A percentile compares a stretch with the other conserved stretches of the same genome.
phyloP scores from a whole-genome alignment of 2,329 filamentous ascomycete genomes.

The Bisporella sp. region DNA sequence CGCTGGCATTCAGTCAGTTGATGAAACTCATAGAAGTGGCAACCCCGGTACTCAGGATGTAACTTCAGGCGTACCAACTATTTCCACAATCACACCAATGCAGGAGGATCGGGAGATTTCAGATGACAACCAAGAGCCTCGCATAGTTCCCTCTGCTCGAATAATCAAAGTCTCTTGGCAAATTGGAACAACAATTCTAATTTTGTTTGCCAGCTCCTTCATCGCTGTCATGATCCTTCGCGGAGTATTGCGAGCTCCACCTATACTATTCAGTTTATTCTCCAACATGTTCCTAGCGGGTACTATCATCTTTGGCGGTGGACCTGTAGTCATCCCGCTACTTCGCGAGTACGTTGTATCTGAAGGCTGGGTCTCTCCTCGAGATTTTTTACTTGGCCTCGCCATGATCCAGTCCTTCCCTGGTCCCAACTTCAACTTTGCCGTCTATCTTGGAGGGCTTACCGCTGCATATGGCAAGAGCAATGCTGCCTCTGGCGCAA shows the following conservation, averaged over 20 bases:
- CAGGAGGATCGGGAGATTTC: too few species aligned
- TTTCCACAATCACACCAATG: background rate
- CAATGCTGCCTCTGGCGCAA: constrained; percentile 3
- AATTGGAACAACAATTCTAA: constrained; percentile 3
- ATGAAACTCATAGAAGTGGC: background rate
- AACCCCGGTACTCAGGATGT: background rate
- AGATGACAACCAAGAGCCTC: background rate
- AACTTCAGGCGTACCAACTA: background rate
- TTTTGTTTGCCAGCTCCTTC: constrained; percentile 48
- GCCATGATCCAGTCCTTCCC: constrained; percentile 67
- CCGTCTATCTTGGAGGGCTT: constrained; percentile 41
- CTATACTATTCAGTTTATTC: constrained; percentile 52
- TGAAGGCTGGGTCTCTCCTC: constrained; percentile 61
- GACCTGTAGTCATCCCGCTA: constrained; percentile 58
- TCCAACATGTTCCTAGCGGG: constrained; percentile 28
- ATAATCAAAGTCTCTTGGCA: constrained; percentile 3
- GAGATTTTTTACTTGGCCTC: constrained; percentile 66
- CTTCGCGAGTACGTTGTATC: constrained; percentile 56
- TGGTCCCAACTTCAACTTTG: constrained; percentile 54
- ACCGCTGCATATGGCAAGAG: constrained; percentile 16
- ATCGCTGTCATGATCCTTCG: constrained; percentile 47
- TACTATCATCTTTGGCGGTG: constrained; percentile 49
- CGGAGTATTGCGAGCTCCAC: constrained; percentile 31
- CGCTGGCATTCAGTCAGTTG: background rate
- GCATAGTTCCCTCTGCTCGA: constrained; percentile 3